These are phyloP conservation scores for Fusarium nanum DNA, from an alignment of 2,329 filamentous ascomycete species.

Conservation along the genomic window DNA sequence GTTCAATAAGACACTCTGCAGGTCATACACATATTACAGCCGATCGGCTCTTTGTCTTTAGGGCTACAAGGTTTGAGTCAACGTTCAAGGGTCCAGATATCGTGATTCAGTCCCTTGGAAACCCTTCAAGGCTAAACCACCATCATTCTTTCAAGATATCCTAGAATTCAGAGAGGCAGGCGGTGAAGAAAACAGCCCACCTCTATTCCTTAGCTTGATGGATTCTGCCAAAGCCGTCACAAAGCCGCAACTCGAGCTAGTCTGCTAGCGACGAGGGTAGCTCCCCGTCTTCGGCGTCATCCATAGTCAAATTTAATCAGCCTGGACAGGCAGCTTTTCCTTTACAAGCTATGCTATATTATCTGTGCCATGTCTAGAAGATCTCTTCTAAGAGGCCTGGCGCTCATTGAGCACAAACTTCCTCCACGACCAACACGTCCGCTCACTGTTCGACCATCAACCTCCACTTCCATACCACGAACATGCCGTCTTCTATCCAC, in stretches of 20 bases:
- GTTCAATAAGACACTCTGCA: background rate
- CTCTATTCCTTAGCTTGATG: slow-evolving; percentile 4
- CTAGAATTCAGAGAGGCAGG: slow-evolving; percentile 27
- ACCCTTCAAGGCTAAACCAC: background rate
- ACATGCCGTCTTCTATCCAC: slow-evolving; percentile 60
- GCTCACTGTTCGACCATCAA: slow-evolving; percentile 5
- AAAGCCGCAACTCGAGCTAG: slow-evolving; percentile 13
- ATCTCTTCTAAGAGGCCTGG: slow-evolving; percentile 27
- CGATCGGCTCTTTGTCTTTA: background rate
- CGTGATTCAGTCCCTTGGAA: background rate
- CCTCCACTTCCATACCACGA: background rate
- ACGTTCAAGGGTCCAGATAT: background rate
- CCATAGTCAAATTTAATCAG: slow-evolving; percentile 24
- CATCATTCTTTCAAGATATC: background rate
- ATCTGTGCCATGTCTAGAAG: slow-evolving; percentile 40
- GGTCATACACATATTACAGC: slow-evolving; percentile 26
- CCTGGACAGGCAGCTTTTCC: slow-evolving; percentile 2
- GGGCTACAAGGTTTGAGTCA: background rate
- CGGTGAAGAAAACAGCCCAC: slow-evolving; percentile 41
- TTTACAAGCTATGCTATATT: slow-evolving; percentile 18
- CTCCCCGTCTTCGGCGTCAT: slow-evolving; percentile 35
- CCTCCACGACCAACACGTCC: background rate
- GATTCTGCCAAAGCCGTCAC: slow-evolving; percentile 34
- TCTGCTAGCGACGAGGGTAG: slow-evolving; percentile 1
- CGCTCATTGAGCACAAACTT: slow-evolving; percentile 12